Conservation (phyloP, 805 yeast species). For the Spathaspora gorwiae region DNA sequence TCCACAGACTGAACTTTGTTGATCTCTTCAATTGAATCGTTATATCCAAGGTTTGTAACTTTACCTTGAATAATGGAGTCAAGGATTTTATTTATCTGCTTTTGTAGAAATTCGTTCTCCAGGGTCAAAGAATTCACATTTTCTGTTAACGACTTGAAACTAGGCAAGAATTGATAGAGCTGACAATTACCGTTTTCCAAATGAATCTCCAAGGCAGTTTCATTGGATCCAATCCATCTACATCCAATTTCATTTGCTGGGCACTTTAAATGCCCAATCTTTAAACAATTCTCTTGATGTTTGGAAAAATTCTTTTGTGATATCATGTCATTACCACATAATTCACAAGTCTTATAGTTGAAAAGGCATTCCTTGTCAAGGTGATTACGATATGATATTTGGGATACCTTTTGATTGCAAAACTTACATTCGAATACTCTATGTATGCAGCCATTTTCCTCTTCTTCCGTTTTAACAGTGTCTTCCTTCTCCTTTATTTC, state of each 20-base stretch:
- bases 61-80: slow-evolving; percentile 47
- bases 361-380: slow-evolving; percentile 33
- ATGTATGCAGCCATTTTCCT: slow-evolving; percentile 36
- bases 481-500: not conserved
- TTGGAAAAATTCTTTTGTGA: slow-evolving; percentile 33
- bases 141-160: slow-evolving; percentile 15
- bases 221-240: slow-evolving; percentile 39
- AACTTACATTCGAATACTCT: slow-evolving; percentile 27
- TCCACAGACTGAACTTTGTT: slow-evolving; percentile 17
- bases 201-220: slow-evolving; percentile 34
- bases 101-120: slow-evolving; percentile 38
- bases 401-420: slow-evolving; percentile 28
- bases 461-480: not conserved
- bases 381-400: slow-evolving; percentile 29
- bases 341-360: slow-evolving; percentile 39
- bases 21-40: slow-evolving; percentile 45
- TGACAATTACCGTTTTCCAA: slow-evolving; percentile 27
- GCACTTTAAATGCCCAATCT: slow-evolving; percentile 37
- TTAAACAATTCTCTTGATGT: slow-evolving; percentile 41
- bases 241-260: slow-evolving; percentile 49
- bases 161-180: slow-evolving; percentile 26
- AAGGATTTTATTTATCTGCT: slow-evolving; percentile 42
- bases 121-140: slow-evolving; percentile 22
- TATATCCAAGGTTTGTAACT: slow-evolving; percentile 46
- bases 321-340: slow-evolving; percentile 38